A percentile compares a stretch with the other conserved stretches of the same genome.
phyloP scores from a whole-genome alignment of 345 rosid species.

The Salix koriyanagi region DNA sequence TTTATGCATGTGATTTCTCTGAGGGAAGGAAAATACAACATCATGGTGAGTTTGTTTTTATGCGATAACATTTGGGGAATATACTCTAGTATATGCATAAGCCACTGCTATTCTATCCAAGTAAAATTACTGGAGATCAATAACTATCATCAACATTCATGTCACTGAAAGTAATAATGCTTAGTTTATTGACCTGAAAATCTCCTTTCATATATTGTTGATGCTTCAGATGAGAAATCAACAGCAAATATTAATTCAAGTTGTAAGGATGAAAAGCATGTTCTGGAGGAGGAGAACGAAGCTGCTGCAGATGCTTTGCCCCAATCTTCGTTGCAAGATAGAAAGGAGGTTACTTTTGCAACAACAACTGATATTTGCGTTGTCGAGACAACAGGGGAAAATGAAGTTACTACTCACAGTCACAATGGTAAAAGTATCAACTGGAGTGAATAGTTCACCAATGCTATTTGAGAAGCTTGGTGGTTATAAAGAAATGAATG shows the following conservation, averaged over 20 bases:
- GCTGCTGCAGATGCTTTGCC: neutral
- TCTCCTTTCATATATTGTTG: neutral
- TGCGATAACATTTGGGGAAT: neutral
- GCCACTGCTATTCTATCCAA: neutral
- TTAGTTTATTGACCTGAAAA: neutral
- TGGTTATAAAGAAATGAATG: constrained; percentile 2
- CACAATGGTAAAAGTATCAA: neutral
- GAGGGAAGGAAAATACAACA: neutral
- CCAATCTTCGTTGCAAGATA: constrained; percentile 8
- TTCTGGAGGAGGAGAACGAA: neutral
- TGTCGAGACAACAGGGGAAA: neutral
- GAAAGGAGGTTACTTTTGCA: neutral
- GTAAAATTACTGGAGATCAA: neutral
- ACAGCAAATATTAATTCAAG: neutral
- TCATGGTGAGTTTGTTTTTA: neutral
- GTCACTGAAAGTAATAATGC: neutral
- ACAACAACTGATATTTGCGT: neutral
- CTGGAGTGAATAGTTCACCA: neutral
- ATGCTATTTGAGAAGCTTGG: neutral
- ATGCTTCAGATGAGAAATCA: constrained; percentile 1
- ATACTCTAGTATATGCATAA: neutral
- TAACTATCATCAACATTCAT: neutral
- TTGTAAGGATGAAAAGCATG: neutral
- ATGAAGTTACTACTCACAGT: neutral
- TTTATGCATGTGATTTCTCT: no score